Conservation (phyloP, 2,329 filamentous ascomycete species). For the Dactylonectria macrodidyma region DNA sequence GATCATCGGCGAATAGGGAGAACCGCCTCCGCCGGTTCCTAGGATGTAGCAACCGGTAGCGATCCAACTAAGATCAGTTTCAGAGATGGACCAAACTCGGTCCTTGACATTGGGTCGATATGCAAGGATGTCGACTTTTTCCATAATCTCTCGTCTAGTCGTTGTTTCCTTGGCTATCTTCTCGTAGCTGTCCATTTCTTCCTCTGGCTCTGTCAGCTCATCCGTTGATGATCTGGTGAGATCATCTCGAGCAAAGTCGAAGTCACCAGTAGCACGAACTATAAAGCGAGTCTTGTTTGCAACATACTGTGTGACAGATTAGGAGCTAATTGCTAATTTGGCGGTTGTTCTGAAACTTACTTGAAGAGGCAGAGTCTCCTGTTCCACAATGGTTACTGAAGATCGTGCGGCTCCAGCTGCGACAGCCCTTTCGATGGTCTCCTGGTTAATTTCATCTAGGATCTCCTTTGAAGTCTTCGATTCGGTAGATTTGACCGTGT, state of each 20-base stretch:
- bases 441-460: slow-evolving; percentile 55
- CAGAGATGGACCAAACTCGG: slow-evolving; percentile 70
- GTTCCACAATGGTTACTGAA: slow-evolving; percentile 65
- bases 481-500: slow-evolving; percentile 66
- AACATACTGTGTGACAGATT: slow-evolving; percentile 57
- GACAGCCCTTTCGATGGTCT: slow-evolving; percentile 61
- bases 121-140: slow-evolving; percentile 52
- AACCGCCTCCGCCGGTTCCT: slow-evolving; percentile 73
- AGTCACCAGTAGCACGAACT: slow-evolving; percentile 72
- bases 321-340: slow-evolving; percentile 6
- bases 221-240: slow-evolving; percentile 5
- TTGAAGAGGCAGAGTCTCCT: slow-evolving; percentile 68
- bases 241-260: slow-evolving; percentile 57
- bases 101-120: slow-evolving; percentile 66
- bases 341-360: slow-evolving; percentile 45
- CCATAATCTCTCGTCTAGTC: slow-evolving; percentile 9
- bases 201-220: slow-evolving; percentile 12
- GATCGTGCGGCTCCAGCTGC: slow-evolving; percentile 60
- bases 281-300: slow-evolving; percentile 70
- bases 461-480: slow-evolving; percentile 55
- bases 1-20: slow-evolving; percentile 66
- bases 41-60: slow-evolving; percentile 73
- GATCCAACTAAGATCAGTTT: slow-evolving; percentile 71
- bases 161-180: slow-evolving; percentile 25
- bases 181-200: slow-evolving; percentile 43